Evolutionary conservation across 2,329 filamentous ascomycete genomes (phyloP), one percentile per base, ranked within the genome.

Genomic region (Huntiella omanensis): DNA sequence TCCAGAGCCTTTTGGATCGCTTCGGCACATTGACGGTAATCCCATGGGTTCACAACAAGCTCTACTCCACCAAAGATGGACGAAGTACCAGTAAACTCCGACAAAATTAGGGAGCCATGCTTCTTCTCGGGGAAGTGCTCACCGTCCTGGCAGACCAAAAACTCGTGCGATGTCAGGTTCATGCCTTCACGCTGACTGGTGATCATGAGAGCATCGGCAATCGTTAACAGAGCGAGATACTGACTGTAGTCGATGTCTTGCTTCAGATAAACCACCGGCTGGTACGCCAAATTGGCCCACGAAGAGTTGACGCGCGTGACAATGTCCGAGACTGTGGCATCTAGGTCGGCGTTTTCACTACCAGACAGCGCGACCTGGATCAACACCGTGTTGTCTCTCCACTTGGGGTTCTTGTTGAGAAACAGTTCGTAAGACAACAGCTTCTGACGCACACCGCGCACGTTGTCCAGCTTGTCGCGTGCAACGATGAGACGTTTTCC

Each of bases 81-180:
- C 1, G 87, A 79, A 50, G 86, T 93, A 17, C 88, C 91, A 2
- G 88, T 94, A 58, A 96, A 96, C 59, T 96, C 88, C 52, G 85
- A 94, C 46, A 96, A 67, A 53, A 96, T 94, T 38, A 96, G 69
- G 1, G 86, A 87, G 2, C 85, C 85, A 56, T 91, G 77, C 61
- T 84, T 87, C 64, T 86, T 86, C 48, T 77, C 66, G 2, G 70
- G 67, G 51, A 74, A 64, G 44, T 71, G 69, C 53, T 73, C 74
- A 36, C 87, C 87, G 56, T 96, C 88, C 58, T 96, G 88, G 57
- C 87, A 95, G 53, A 84, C 83, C 33, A 95, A 73, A 57, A 86
- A 96, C 59, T 96, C 88, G 58, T 96, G 91, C 4, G 83, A 87
- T 0, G 88, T 95, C 47, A 96, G 64, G 58, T 95, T 96, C 91